Conservation (phyloP, 2,329 filamentous ascomycete species). For the Lachnellula occidentalis region DNA sequence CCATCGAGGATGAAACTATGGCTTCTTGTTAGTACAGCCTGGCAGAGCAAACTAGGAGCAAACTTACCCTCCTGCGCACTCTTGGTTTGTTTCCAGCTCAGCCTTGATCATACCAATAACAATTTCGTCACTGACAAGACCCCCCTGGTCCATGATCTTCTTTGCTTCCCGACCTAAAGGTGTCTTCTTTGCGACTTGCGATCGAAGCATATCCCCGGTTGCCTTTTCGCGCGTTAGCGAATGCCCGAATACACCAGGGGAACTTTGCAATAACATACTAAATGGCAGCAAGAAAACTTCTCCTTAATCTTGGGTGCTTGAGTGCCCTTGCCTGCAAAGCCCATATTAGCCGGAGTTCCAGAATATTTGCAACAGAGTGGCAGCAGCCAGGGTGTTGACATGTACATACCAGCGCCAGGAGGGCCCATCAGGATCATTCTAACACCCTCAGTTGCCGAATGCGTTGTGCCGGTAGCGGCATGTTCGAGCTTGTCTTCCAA, state of each 20-base stretch:
- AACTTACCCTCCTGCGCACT: slow-evolving; percentile 92
- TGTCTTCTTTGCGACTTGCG: slow-evolving; percentile 97
- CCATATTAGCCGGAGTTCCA: slow-evolving; percentile 20
- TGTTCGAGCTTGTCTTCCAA: slow-evolving; percentile 67
- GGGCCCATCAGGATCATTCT: slow-evolving; percentile 98
- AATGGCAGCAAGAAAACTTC: slow-evolving; percentile 92
- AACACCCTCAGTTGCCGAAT: slow-evolving; percentile 58
- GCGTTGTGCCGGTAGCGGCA: slow-evolving; percentile 47
- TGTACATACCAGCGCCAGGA: slow-evolving; percentile 81
- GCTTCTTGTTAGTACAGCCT: slow-evolving; percentile 13
- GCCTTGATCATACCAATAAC: slow-evolving; percentile 99
- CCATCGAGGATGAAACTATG: slow-evolving; percentile 95
- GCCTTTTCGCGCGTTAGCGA: slow-evolving; percentile 52
- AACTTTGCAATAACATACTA: slow-evolving; percentile 54
- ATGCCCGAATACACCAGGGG: slow-evolving; percentile 7
- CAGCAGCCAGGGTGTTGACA: background rate
- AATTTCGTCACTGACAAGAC: slow-evolving; percentile 96
- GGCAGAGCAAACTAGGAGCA: slow-evolving; percentile 2
- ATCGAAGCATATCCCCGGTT: slow-evolving; percentile 97
- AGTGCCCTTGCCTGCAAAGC: slow-evolving; percentile 81
- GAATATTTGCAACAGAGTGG: background rate
- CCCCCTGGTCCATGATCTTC: slow-evolving; percentile 99
- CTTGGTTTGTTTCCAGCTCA: slow-evolving; percentile 86
- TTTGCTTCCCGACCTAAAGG: slow-evolving; percentile 90
- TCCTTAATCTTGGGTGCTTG: slow-evolving; percentile 98